Percentiles rank a stretch among this genome's conserved stretches.
Evolutionary conservation across 2,329 filamentous ascomycete genomes (phyloP).

Genomic region (Cercospora sp.): DNA sequence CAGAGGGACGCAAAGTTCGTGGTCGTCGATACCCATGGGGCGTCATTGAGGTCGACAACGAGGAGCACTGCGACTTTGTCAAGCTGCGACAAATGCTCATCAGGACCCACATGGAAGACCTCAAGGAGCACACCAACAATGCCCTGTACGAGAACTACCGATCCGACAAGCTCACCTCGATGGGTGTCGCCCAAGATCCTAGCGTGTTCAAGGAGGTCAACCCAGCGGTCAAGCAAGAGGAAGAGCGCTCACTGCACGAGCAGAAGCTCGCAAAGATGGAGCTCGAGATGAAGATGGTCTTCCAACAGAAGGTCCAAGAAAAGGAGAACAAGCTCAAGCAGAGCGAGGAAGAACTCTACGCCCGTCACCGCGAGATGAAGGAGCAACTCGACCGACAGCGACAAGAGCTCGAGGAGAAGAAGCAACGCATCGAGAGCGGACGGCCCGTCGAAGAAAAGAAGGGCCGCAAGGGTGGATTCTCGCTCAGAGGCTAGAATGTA

Average conservation of each 20-base stretch:
- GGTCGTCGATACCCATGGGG: slow-evolving; percentile 98
- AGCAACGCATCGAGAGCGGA: slow-evolving; percentile 89
- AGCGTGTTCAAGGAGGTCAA: slow-evolving; percentile 99
- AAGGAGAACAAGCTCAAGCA: slow-evolving; percentile 99
- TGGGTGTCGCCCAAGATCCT: slow-evolving; percentile 98
- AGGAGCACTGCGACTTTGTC: slow-evolving; percentile 99
- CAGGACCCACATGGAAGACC: slow-evolving; percentile 99
- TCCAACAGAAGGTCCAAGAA: slow-evolving; percentile 99
- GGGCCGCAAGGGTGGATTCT: slow-evolving; percentile 96
- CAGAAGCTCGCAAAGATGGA: slow-evolving; percentile 99
- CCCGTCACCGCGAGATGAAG: slow-evolving; percentile 99
- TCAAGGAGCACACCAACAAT: slow-evolving; percentile 99
- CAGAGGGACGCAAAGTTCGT: slow-evolving; percentile 92
- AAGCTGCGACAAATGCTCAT: slow-evolving; percentile 99
- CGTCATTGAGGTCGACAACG: slow-evolving; percentile 98
- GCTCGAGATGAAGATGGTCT: slow-evolving; percentile 99
- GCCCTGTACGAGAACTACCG: slow-evolving; percentile 98
- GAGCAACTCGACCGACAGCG: slow-evolving; percentile 96
- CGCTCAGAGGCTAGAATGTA: slow-evolving; percentile 63
- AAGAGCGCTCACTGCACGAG: slow-evolving; percentile 96
- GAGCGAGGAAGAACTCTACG: slow-evolving; percentile 98
- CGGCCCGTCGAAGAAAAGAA: slow-evolving; percentile 95
- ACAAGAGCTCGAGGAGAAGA: slow-evolving; percentile 97
- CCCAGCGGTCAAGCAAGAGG: slow-evolving; percentile 99
- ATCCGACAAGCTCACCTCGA: slow-evolving; percentile 96